Evolutionary conservation across 164 flowering plant species (phyloP).

Genomic region (Saururus chinensis): DNA sequence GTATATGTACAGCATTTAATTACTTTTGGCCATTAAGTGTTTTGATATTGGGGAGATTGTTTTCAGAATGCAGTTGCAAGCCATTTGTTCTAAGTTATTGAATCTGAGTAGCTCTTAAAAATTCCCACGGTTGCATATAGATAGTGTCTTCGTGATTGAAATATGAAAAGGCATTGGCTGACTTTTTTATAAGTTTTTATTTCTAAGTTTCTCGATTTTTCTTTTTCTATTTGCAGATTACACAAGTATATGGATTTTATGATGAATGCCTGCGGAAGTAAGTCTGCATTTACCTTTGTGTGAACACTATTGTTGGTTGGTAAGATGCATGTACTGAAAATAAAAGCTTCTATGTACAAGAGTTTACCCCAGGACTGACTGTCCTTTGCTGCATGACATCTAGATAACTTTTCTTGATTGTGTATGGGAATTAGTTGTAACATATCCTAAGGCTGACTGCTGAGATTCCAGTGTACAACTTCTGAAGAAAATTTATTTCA

Average conservation of each 20-base stretch:
- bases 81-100: not conserved
- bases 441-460: too few relatives aligned
- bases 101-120: not conserved
- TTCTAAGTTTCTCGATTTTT: not conserved
- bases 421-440: too few relatives aligned
- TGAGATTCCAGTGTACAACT: too few relatives aligned
- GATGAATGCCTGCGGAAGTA: constrained; percentile 96
- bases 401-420: too few relatives aligned
- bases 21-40: not conserved
- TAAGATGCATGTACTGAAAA: too few relatives aligned
- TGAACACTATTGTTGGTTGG: not conserved
- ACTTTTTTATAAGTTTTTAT: not conserved
- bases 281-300: constrained; percentile 23
- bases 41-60: not conserved
- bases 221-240: constrained; percentile 61
- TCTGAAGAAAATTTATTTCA: too few relatives aligned
- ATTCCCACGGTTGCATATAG: too few relatives aligned
- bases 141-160: not conserved
- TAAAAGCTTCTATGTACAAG: not conserved
- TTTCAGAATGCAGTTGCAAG: not conserved
- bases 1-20: constrained; percentile 18
- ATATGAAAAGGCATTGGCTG: not conserved
- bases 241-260: constrained; percentile 97
- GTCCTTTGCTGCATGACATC: too few relatives aligned
- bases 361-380: too few relatives aligned